Evolutionary conservation across 2,329 filamentous ascomycete genomes (phyloP).

Genomic region (Alternaria solani): DNA sequence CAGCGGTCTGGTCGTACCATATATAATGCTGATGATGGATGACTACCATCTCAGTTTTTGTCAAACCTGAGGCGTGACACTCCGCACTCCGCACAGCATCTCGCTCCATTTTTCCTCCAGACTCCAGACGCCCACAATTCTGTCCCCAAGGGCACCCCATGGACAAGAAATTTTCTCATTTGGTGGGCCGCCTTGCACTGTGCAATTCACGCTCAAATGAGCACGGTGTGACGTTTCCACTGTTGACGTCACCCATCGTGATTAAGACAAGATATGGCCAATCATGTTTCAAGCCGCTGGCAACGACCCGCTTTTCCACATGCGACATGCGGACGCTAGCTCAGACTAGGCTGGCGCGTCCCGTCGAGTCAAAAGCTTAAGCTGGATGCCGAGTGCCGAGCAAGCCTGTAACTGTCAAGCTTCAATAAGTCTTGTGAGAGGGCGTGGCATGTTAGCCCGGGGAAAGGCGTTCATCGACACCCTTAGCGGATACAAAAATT

Average conservation of each 20-base stretch:
- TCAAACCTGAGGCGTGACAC: not conserved
- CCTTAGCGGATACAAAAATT: not conserved
- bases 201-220: slow-evolving; percentile 11
- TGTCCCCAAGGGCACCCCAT: slow-evolving; percentile 10
- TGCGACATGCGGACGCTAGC: slow-evolving; percentile 30
- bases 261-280: slow-evolving; percentile 16
- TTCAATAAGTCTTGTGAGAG: slow-evolving; percentile 5
- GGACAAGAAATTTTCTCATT: slow-evolving; percentile 11
- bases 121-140: slow-evolving; percentile 19
- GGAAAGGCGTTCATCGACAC: not conserved
- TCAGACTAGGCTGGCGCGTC: slow-evolving; percentile 7
- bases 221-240: slow-evolving; percentile 12
- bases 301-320: slow-evolving; percentile 29
- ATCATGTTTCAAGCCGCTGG: slow-evolving; percentile 17
- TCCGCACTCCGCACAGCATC: slow-evolving; percentile 24
- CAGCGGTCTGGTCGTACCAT: slow-evolving; percentile 3
- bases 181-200: slow-evolving; percentile 8
- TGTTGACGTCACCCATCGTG: slow-evolving; percentile 26
- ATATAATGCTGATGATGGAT: not conserved
- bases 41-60: not conserved
- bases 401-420: slow-evolving; percentile 6
- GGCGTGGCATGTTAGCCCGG: not conserved
- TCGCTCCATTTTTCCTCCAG: slow-evolving; percentile 27
- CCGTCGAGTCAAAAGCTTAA: slow-evolving; percentile 28
- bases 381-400: slow-evolving; percentile 18